Base-by-base conservation (phyloP, 2,329 filamentous ascomycete genomes). In the Nannizzia gypsea region DNA sequence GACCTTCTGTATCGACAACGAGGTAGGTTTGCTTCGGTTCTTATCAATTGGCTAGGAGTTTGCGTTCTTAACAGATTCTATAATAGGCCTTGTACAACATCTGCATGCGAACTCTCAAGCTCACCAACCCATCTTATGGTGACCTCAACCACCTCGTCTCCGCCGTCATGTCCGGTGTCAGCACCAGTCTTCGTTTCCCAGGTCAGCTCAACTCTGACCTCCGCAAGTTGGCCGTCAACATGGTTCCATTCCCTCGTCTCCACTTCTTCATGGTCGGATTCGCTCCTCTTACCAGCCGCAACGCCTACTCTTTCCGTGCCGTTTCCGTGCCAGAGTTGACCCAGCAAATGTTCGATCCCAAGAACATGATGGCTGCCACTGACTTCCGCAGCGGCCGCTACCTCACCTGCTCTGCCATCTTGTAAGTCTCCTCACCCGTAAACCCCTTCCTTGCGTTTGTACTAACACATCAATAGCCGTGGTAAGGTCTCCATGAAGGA, bases 261-360 rank as follows among this genome's bases (percentile, higher is more conserved):
- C 93, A 99, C 81, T 99, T 99, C 87, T 99, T 99, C 87, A 99
- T 99, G 93, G 93, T 99, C 76, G 93, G 93, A 77, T 99, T 99
- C 77, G 92, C 93, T 78, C 93, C 93, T 75, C 85, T 99, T 73
- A 99, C 93, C 77, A 95, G 90, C 80, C 87, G 88, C 77, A 86
- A 86, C 71, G 88, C 92, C 68, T 79, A 95, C 83, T 90, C 89
- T 69, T 99, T 97, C 92, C 93, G 93, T 75, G 92, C 93, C 68
- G 88, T 97, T 77, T 91, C 87, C 73, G 93, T 99, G 64, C 92
- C 93, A 61, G 93, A 99, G 83, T 85, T 99, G 77, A 97, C 93
- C 72, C 93, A 99, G 83, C 93, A 99, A 80, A 97, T 99, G 90
- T 99, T 95, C 83, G 93, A 99, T 83, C 92, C 93, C 73, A 99